These are phyloP conservation scores for Ganoderma sp. DNA, from an alignment of 1,284 basidiomycete species.

Conservation along the genomic window DNA sequence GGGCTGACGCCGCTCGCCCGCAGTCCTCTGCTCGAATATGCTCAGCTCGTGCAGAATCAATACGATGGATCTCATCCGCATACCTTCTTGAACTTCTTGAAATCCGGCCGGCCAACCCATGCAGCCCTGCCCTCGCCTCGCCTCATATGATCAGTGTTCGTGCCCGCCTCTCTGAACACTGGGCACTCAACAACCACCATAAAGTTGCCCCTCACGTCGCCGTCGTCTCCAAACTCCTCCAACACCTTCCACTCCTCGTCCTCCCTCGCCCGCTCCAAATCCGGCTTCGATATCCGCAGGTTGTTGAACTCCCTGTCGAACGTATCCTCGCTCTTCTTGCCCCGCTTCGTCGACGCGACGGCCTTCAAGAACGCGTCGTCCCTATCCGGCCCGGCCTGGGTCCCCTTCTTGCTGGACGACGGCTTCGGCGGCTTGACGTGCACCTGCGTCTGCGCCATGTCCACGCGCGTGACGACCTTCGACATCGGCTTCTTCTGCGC, in stretches of 20 bases:
- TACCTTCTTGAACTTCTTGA: constrained; percentile 89
- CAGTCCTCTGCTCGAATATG: constrained; percentile 39
- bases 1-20: constrained; percentile 42
- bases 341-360: constrained; percentile 73
- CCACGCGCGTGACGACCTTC: constrained; percentile 36
- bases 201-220: constrained; percentile 77
- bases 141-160: constrained; percentile 38
- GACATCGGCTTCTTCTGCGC: constrained; percentile 25
- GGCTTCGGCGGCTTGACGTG: constrained; percentile 25
- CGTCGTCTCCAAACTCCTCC: constrained; percentile 76
- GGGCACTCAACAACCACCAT: constrained; percentile 84
- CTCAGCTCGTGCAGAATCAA: not conserved
- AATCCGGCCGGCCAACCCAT: constrained; percentile 73
- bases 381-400: constrained; percentile 62
- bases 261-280: constrained; percentile 45
- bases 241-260: constrained; percentile 69
- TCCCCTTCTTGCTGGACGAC: constrained; percentile 19
- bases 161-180: constrained; percentile 47
- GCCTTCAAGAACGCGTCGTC: constrained; percentile 75
- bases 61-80: not conserved
- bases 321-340: constrained; percentile 70
- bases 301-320: constrained; percentile 89
- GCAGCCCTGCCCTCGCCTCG: constrained; percentile 41
- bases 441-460: constrained; percentile 45
- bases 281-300: constrained; percentile 76